phyloP scores from a whole-genome alignment of 2,329 filamentous ascomycete genomes.

The Ophiostoma sp. region DNA sequence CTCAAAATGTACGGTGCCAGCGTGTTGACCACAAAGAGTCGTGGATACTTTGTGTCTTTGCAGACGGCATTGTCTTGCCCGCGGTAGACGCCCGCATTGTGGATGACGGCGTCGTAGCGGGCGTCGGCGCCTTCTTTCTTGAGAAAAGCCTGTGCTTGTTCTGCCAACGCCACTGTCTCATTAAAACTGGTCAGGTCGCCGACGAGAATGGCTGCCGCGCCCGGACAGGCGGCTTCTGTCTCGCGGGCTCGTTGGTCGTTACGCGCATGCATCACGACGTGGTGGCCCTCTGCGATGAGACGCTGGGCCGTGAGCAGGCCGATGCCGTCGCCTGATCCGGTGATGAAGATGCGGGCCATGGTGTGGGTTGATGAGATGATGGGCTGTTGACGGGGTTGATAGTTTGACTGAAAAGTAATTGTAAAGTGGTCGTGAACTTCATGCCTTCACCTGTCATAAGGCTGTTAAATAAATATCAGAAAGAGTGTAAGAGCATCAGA shows the following conservation, averaged over 20 bases:
- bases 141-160: conserved; percentile 44
- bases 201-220: conserved; percentile 51
- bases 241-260: conserved; percentile 54
- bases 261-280: conserved; percentile 58
- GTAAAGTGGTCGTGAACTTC: no score
- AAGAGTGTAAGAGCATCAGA: no score
- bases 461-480: no score
- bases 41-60: conserved; percentile 42
- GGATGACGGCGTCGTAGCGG: conserved; percentile 56
- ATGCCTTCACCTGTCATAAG: no score
- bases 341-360: conserved; percentile 46
- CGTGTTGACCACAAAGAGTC: conserved; percentile 56
- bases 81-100: conserved; percentile 57
- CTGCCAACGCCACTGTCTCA: conserved; percentile 53
- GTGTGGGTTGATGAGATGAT: no score
- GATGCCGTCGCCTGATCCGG: conserved; percentile 59
- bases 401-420: no score
- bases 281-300: conserved; percentile 53
- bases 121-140: conserved; percentile 27
- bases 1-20: conserved; percentile 60
- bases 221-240: conserved; percentile 49
- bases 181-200: conserved; percentile 54
- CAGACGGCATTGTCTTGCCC: conserved; percentile 39
- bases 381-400: no score
- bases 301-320: conserved; percentile 52